Evolutionary conservation across 257 asterid genomes (phyloP).

Genomic region (Penstemon eatonii): DNA sequence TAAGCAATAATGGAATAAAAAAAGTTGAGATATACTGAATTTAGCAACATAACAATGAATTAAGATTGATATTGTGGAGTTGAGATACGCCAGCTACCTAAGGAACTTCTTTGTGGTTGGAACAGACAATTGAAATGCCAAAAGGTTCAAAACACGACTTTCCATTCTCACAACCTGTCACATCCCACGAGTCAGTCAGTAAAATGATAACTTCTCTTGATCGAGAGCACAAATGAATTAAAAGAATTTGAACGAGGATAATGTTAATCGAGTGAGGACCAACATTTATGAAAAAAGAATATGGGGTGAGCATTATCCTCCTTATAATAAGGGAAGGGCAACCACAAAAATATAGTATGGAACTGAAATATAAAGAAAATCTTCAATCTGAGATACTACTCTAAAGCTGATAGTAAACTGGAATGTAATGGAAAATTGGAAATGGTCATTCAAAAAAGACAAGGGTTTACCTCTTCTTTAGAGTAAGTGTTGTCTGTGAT

Average conservation of each 20-base stretch:
- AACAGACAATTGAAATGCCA: conserved; percentile 67
- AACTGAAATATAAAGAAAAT: background rate
- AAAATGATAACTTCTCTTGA: conserved; percentile 9
- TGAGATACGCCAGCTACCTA: conserved; percentile 47
- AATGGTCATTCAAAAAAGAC: conserved; percentile 9
- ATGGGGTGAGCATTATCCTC: background rate
- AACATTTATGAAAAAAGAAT: background rate
- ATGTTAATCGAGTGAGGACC: background rate
- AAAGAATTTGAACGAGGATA: background rate
- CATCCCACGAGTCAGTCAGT: background rate
- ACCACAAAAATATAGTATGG: background rate
- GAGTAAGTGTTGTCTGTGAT: conserved; percentile 89
- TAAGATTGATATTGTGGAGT: background rate
- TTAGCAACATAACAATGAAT: conserved; percentile 14
- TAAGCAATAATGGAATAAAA: conserved; percentile 16
- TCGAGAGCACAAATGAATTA: background rate
- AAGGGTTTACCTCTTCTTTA: conserved; percentile 73
- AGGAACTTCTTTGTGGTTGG: conserved; percentile 92
- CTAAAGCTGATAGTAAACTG: conserved; percentile 6
- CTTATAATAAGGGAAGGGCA: conserved; percentile 5
- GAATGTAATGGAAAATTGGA: conserved; percentile 25
- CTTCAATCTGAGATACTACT: conserved; percentile 9
- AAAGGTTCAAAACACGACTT: conserved; percentile 54
- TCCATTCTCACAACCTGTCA: conserved; percentile 83
- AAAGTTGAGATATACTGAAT: conserved; percentile 17